These are phyloP conservation scores for Fusarium oxysporum DNA, from an alignment of 2,329 filamentous ascomycete species.

Conservation along the genomic window DNA sequence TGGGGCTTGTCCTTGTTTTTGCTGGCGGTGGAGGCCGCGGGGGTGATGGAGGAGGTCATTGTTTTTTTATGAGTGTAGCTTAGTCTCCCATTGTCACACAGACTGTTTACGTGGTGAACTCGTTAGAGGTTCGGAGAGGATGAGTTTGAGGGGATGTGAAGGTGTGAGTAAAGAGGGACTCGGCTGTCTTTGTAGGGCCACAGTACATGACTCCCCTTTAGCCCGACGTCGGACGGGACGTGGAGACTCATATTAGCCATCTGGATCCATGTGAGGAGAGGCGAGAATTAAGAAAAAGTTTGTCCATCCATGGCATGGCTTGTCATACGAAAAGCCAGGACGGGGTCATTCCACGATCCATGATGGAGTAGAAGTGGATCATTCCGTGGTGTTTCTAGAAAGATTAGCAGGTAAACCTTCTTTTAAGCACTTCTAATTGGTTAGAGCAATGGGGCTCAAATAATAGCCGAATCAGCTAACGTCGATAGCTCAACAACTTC, in stretches of 20 bases:
- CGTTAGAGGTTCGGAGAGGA: neutral
- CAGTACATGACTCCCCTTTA: conserved; percentile 19
- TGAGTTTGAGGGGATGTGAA: neutral
- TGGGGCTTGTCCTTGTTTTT: conserved; percentile 21
- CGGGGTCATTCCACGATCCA: conserved; percentile 31
- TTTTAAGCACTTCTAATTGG: conserved; percentile 11
- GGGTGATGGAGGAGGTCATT: conserved; percentile 34
- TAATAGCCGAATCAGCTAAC: conserved; percentile 17
- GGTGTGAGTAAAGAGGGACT: conserved; percentile 8
- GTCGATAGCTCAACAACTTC: neutral
- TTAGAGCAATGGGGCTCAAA: neutral
- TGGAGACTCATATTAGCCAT: conserved; percentile 3
- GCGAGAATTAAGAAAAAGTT: conserved; percentile 27
- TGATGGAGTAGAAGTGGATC: conserved; percentile 22
- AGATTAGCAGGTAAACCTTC: conserved; percentile 1
- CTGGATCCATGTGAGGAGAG: conserved; percentile 20
- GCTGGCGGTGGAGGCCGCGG: conserved; percentile 31
- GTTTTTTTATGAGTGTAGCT: neutral
- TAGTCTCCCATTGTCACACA: conserved; percentile 41
- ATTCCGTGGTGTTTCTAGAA: conserved; percentile 32
- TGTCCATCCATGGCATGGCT: conserved; percentile 26
- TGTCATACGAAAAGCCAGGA: conserved; percentile 27
- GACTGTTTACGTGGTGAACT: conserved; percentile 14
- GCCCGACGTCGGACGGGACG: conserved; percentile 32
- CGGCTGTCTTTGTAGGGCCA: conserved; percentile 28